Percentiles rank a stretch among this genome's conserved stretches.
Conservation (phyloP, 805 yeast genomes). For the Metschnikowia borealis region DNA sequence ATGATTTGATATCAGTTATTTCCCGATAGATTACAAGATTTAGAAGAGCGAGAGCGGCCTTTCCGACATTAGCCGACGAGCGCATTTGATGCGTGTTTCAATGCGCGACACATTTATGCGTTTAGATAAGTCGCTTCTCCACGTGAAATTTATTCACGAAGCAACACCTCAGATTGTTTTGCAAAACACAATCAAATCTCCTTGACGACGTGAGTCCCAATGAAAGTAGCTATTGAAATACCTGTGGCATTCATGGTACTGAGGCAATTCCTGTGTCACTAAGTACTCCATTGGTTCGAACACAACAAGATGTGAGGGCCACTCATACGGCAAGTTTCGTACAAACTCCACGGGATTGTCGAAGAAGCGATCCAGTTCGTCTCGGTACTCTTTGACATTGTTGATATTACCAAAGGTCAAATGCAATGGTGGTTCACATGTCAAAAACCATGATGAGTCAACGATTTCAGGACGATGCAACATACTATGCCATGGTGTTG, state of each 20-base stretch:
- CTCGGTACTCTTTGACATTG: slow-evolving; percentile 51
- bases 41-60: neutral
- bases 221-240: slow-evolving; percentile 79
- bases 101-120: slow-evolving; percentile 3
- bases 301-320: slow-evolving; percentile 64
- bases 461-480: slow-evolving; percentile 53
- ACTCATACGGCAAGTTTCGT: slow-evolving; percentile 17
- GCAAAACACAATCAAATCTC: slow-evolving; percentile 69
- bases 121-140: neutral
- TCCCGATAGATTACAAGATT: neutral
- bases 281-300: slow-evolving; percentile 58
- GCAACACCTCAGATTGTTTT: neutral
- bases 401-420: slow-evolving; percentile 20
- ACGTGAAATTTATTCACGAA: neutral
- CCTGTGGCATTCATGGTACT: slow-evolving; percentile 46
- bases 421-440: slow-evolving; percentile 88
- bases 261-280: slow-evolving; percentile 40
- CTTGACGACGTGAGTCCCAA: slow-evolving; percentile 79
- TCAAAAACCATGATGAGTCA: slow-evolving; percentile 60
- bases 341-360: slow-evolving; percentile 60
- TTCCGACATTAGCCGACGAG: neutral
- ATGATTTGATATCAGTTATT: neutral
- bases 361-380: slow-evolving; percentile 84
- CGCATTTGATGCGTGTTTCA: neutral
- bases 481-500: slow-evolving; percentile 92